A percentile compares a stretch with the other conserved stretches of the same genome.
phyloP scores from a whole-genome alignment of 176 grass and related monocot genomes.

The Carex scoparia region DNA sequence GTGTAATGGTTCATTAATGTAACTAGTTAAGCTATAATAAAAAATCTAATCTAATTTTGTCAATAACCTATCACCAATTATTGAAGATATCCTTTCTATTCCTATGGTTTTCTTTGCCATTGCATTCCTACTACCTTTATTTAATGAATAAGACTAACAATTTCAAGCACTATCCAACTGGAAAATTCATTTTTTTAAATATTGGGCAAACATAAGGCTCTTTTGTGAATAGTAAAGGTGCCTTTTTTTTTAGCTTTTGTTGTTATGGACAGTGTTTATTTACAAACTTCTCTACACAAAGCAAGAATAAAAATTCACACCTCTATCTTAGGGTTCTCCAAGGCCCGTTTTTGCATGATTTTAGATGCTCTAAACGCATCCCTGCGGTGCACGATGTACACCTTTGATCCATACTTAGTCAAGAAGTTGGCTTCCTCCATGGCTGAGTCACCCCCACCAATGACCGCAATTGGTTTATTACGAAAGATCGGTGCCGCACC shows the following conservation, averaged over 20 bases:
- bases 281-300: neutral
- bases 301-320: neutral
- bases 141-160: neutral
- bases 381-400: constrained; percentile 89
- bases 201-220: neutral
- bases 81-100: neutral
- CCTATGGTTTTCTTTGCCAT: neutral
- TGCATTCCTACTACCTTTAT: neutral
- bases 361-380: constrained; percentile 87
- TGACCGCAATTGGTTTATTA: constrained; percentile 73
- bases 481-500: constrained; percentile 88
- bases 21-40: neutral
- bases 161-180: neutral
- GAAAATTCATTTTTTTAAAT: neutral
- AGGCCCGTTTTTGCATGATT: constrained; percentile 90
- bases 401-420: constrained; percentile 85
- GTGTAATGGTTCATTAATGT: neutral
- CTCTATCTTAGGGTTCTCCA: constrained; percentile 76
- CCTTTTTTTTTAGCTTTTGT: neutral
- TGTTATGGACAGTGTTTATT: neutral
- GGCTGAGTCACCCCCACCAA: constrained; percentile 91
- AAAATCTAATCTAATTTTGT: neutral
- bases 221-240: neutral
- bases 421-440: constrained; percentile 99
- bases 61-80: neutral